Evolutionary conservation across 768 basidiomycete genomes (phyloP), one percentile per base, ranked within the genome.

Genomic region (Kwoniella heveanensis): DNA sequence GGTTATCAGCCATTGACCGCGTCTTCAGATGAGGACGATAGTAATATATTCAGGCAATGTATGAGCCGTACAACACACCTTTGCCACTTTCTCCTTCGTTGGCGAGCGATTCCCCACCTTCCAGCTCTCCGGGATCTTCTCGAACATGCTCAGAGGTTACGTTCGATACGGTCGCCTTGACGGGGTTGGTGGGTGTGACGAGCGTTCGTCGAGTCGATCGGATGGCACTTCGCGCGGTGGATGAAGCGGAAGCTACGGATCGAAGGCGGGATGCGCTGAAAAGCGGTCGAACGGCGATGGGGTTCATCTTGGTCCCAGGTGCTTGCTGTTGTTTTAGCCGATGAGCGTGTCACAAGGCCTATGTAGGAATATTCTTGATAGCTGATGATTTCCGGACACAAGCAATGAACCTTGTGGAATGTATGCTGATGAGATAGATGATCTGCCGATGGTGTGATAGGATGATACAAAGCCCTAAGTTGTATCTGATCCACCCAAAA

Each of bases 81-180:
- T 73, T 67, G n/a, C 74, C 74, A 29, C 54, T 57, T 19, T 66
- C 59, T 37, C 19, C 53, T 27, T 67, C 61, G 24, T 54, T 59
- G 39, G 69, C 69, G 17, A 76, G 61, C 24, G 65, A 46, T 47
- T 73, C 69, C 12, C 70, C 74, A 19, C 66, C 71, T 15, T 72
- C 68, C 9, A 63, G 26, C 54, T 76, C 74, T 57, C 71, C 74
- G 26, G 74, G 74, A 56, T 76, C 71, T 36, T 73, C 69, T 21
- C 64, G 39, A 6, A 76, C 65, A 44, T 57, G 53, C 32, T 69
- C 53, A 9, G 57, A 39, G 10, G 29, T 21, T 54, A 67, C 63
- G 19, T 70, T 58, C 13, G 62, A 65, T n/a, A 70, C 69, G 26
- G 53, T 67, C 1, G 69, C 69, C 7, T 46, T 30, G 19, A 39